Percentiles rank a stretch among this genome's conserved stretches.
phyloP scores from a whole-genome alignment of 352 stramenopile species.

The Phytophthora podocarpi region DNA sequence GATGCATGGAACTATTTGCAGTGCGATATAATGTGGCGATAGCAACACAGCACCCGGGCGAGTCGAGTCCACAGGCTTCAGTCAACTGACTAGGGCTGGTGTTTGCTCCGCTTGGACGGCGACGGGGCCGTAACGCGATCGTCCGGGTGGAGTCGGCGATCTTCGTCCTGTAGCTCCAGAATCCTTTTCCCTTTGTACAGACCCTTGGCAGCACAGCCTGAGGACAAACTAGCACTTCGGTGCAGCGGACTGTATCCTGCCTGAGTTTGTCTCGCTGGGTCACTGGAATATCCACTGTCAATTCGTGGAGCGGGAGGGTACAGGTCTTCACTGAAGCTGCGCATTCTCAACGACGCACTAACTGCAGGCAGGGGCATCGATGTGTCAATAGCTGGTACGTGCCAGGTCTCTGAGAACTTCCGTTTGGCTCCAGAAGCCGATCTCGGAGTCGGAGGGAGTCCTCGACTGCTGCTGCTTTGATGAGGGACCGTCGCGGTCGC shows the following conservation, averaged over 20 bases:
- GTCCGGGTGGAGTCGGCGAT: slow-evolving; percentile 63
- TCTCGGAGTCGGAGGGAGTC: slow-evolving; percentile 29
- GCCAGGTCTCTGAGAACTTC: slow-evolving; percentile 33
- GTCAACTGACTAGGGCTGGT: slow-evolving; percentile 22
- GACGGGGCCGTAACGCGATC: slow-evolving; percentile 48
- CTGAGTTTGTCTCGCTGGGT: slow-evolving; percentile 18
- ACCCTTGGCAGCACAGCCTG: slow-evolving; percentile 33
- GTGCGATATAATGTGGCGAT: slow-evolving; percentile 14
- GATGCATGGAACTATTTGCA: slow-evolving; percentile 30
- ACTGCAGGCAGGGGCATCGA: slow-evolving; percentile 13
- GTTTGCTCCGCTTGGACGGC: slow-evolving; percentile 62
- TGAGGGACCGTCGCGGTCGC: slow-evolving; percentile 7
- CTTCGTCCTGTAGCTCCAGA: slow-evolving; percentile 77
- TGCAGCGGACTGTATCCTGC: slow-evolving; percentile 28
- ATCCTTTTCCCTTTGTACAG: slow-evolving; percentile 77
- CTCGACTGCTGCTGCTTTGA: slow-evolving; percentile 1
- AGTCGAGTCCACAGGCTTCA: neutral
- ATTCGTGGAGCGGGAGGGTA: slow-evolving; percentile 18
- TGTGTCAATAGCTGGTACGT: slow-evolving; percentile 33
- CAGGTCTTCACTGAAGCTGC: slow-evolving; percentile 51
- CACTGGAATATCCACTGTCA: slow-evolving; percentile 44
- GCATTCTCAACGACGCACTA: slow-evolving; percentile 25
- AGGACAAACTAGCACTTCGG: slow-evolving; percentile 47
- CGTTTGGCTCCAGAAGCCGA: slow-evolving; percentile 31
- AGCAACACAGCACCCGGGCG: slow-evolving; percentile 6